These are phyloP conservation scores for Zygoascus biomembranicola DNA, from an alignment of 805 yeast species.

Conservation along the genomic window DNA sequence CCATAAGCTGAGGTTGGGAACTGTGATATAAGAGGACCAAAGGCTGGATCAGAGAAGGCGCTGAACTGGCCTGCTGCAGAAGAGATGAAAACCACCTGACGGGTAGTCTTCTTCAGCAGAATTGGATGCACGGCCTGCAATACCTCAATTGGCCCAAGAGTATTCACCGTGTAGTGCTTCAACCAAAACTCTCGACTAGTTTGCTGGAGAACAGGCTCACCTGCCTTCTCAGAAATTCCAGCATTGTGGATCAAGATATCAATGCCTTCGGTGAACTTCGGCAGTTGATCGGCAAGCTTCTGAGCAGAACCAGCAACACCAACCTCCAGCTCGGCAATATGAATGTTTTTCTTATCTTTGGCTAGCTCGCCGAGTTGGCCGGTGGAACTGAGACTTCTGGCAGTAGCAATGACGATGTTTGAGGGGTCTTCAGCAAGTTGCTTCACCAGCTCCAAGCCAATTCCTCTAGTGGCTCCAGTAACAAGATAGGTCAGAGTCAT, in stretches of 20 bases:
- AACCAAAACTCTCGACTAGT: constrained; percentile 3
- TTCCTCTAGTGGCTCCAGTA: constrained; percentile 31
- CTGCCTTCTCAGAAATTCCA: constrained; percentile 14
- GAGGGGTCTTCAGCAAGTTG: constrained; percentile 17
- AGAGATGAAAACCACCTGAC: constrained; percentile 25
- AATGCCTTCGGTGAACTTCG: constrained; percentile 17
- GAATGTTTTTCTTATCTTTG: constrained; percentile 16
- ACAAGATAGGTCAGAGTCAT: constrained; percentile 16
- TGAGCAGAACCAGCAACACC: constrained; percentile 15
- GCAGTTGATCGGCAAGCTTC: constrained; percentile 11
- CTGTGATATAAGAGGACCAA: constrained; percentile 2
- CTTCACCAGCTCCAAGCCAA: constrained; percentile 30
- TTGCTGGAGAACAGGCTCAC: not conserved
- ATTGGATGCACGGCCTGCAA: constrained; percentile 19
- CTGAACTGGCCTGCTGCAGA: constrained; percentile 23
- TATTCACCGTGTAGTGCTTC: constrained; percentile 19
- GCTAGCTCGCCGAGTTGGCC: constrained; percentile 9
- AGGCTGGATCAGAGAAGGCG: not conserved
- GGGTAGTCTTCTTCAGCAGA: constrained; percentile 17
- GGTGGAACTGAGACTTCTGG: constrained; percentile 12
- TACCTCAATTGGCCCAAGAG: constrained; percentile 21
- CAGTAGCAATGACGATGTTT: constrained; percentile 20
- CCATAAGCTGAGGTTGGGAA: constrained; percentile 27
- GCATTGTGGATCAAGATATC: constrained; percentile 27
- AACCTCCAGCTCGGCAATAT: constrained; percentile 22